Percentiles rank a stretch among this genome's conserved stretches.
Conservation (phyloP, 2,329 filamentous ascomycete species). For the Apiospora koreana region DNA sequence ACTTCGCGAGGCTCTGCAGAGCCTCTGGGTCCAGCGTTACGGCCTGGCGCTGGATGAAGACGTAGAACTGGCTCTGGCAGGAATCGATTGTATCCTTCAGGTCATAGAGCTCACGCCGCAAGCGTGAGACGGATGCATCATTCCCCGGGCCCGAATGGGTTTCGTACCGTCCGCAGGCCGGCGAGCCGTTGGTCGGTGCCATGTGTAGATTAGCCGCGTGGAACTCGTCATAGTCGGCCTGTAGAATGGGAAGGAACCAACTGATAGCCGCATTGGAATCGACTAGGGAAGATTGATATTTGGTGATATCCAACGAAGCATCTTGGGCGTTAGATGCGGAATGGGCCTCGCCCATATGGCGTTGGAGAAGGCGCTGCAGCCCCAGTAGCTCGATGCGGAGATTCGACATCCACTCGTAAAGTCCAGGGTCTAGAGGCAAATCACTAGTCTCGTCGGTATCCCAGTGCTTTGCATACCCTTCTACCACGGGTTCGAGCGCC, state of each 20-base stretch:
- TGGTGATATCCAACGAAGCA: neutral
- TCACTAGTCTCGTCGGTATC: constrained; percentile 3
- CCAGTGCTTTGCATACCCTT: constrained; percentile 22
- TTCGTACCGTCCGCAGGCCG: neutral
- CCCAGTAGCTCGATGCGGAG: constrained; percentile 21
- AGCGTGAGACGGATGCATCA: constrained; percentile 13
- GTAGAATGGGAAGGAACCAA: constrained; percentile 22
- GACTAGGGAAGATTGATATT: constrained; percentile 13
- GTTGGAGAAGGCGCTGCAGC: constrained; percentile 16
- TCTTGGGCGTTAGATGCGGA: neutral
- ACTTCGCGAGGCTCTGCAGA: neutral
- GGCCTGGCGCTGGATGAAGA: constrained; percentile 7
- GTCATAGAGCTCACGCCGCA: constrained; percentile 24
- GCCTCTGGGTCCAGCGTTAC: neutral
- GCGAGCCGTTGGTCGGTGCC: neutral
- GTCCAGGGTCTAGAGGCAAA: constrained; percentile 24
- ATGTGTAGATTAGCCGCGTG: constrained; percentile 14
- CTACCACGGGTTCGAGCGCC: constrained; percentile 21
- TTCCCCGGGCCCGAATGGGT: neutral
- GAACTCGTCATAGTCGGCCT: constrained; percentile 25
- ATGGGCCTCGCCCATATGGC: neutral
- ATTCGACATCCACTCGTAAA: constrained; percentile 23
- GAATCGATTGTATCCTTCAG: constrained; percentile 26
- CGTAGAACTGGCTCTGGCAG: constrained; percentile 19
- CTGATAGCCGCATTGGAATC: constrained; percentile 21